These are phyloP conservation scores for Ustilago xerochloae DNA, from an alignment of 1,284 basidiomycete genomes.

Conservation along the genomic window DNA sequence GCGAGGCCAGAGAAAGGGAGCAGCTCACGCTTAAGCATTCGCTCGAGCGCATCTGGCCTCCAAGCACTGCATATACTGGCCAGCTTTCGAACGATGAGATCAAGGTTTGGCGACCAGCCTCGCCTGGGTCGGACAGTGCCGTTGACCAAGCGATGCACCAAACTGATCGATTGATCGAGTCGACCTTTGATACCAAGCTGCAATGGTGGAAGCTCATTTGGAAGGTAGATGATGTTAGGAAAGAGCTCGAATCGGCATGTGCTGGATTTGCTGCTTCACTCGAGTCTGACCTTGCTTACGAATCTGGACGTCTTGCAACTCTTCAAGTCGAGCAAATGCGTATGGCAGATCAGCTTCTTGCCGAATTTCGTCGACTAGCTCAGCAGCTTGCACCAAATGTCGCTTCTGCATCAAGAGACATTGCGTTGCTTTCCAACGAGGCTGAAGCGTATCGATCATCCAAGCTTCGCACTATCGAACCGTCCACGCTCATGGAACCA, in stretches of 20 bases:
- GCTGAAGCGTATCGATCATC: constrained; percentile 38
- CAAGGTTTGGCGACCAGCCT: constrained; percentile 32
- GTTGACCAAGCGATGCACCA: constrained; percentile 30
- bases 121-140: constrained; percentile 25
- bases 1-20: constrained; percentile 14
- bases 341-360: constrained; percentile 27
- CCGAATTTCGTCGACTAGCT: constrained; percentile 26
- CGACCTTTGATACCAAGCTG: constrained; percentile 46
- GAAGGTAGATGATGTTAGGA: constrained; percentile 61
- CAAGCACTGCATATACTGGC: constrained; percentile 19
- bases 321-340: constrained; percentile 25
- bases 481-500: constrained; percentile 49
- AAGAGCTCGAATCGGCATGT: constrained; percentile 53
- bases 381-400: constrained; percentile 17
- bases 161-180: constrained; percentile 40
- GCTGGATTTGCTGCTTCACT: constrained; percentile 53
- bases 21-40: constrained; percentile 23
- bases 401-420: constrained; percentile 17
- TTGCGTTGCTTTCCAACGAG: constrained; percentile 45
- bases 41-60: constrained; percentile 43
- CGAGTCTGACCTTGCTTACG: constrained; percentile 54
- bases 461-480: constrained; percentile 39
- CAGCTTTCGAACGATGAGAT: constrained; percentile 28
- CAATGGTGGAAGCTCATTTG: constrained; percentile 63
- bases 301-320: constrained; percentile 48